Conservation (phyloP, 192 early-diverging fungal species). For the Oehlia diaphana region DNA sequence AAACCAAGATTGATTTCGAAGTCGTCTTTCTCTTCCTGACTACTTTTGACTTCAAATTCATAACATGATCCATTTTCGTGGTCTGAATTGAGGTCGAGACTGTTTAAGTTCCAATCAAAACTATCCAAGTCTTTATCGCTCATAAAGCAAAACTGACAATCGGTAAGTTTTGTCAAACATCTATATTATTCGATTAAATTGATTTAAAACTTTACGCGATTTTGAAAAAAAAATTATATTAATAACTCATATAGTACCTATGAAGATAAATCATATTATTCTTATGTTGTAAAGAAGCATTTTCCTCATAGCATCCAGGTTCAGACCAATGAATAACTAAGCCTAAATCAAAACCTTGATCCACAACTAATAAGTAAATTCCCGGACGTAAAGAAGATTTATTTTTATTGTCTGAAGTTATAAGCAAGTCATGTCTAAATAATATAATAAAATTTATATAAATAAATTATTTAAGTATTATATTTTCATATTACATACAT, state of each 20-base stretch:
- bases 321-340: conserved; percentile 31
- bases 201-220: too few species aligned
- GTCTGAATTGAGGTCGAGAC: too few species aligned
- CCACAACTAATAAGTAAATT: not conserved
- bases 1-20: too few species aligned
- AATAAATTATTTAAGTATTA: too few species aligned
- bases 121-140: conserved; percentile 17
- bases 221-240: not conserved
- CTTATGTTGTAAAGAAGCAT: conserved; percentile 8
- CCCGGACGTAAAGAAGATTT: not conserved
- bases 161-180: conserved; percentile 25
- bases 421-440: not conserved
- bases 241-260: not conserved
- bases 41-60: too few species aligned
- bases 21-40: not conserved
- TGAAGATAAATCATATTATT: conserved; percentile 33
- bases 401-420: too few species aligned
- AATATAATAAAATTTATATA: too few species aligned
- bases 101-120: conserved; percentile 4
- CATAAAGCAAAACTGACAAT: conserved; percentile 26
- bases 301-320: conserved; percentile 24
- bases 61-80: too few species aligned
- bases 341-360: not conserved
- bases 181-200: not conserved
- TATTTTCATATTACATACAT: not conserved